Conservation (phyloP, 2,329 filamentous ascomycete genomes). For the Neoascochyta sp. region DNA sequence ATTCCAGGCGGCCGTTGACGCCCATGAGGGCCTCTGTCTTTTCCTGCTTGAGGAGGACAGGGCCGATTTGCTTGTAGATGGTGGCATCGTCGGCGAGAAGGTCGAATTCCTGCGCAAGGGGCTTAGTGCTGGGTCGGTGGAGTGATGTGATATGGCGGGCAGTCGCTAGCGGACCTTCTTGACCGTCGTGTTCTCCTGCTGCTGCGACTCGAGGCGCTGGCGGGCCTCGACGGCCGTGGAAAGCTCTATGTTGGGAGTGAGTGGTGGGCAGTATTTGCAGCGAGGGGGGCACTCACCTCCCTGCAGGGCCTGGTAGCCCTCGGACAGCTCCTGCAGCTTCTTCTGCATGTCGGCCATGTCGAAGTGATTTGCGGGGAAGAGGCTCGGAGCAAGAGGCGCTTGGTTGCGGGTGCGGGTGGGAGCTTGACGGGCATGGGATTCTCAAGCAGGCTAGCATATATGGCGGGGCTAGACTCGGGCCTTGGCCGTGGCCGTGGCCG, state of each 20-base stretch:
- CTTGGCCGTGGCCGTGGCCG: constrained; percentile 8
- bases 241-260: constrained; percentile 59
- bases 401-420: too few species aligned
- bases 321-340: constrained; percentile 74
- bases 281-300: constrained; percentile 63
- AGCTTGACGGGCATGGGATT: too few species aligned
- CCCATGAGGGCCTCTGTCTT: constrained; percentile 84
- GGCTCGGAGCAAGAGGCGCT: too few species aligned
- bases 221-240: constrained; percentile 71
- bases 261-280: too few species aligned
- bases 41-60: constrained; percentile 91
- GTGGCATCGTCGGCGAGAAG: constrained; percentile 74
- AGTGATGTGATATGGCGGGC: too few species aligned
- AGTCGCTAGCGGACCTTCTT: constrained; percentile 63
- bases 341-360: constrained; percentile 63
- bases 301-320: constrained; percentile 84
- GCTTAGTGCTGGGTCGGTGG: too few species aligned
- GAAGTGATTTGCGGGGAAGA: too few species aligned
- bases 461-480: constrained; percentile 10
- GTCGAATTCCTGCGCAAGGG: constrained; percentile 71
- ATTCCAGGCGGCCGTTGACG: constrained; percentile 85
- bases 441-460: too few species aligned
- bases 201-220: constrained; percentile 90
- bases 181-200: constrained; percentile 86
- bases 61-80: constrained; percentile 95